A percentile compares a stretch with the other conserved stretches of the same genome.
These are phyloP conservation scores for Leishmania amazonensis DNA, from an alignment of 208 protist genomes.

Conservation along the genomic window DNA sequence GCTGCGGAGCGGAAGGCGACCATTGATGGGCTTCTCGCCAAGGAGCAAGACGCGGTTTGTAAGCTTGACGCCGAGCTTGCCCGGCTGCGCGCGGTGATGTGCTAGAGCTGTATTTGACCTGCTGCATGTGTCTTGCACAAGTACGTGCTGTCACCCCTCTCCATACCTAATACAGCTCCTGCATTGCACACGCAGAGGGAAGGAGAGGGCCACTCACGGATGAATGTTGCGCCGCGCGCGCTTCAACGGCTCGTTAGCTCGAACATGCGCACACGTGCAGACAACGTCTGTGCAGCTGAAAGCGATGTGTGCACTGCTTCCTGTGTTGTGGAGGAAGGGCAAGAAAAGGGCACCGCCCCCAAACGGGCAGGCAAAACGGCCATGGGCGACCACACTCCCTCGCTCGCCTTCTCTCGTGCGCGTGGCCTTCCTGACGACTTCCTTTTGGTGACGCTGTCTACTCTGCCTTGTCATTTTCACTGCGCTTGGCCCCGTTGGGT, in stretches of 20 bases:
- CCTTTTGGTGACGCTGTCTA: not conserved
- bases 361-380: not conserved
- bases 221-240: not conserved
- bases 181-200: not conserved
- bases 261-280: not conserved
- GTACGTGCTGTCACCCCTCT: not conserved
- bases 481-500: not conserved
- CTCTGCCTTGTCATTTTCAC: not conserved
- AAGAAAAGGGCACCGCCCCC: not conserved
- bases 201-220: not conserved
- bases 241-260: not conserved
- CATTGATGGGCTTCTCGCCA: slow-evolving; percentile 13
- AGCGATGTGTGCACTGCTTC: not conserved
- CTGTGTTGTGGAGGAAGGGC: not conserved
- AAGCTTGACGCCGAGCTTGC: slow-evolving; percentile 20
- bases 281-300: not conserved
- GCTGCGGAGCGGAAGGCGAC: not conserved
- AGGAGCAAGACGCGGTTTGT: slow-evolving; percentile 9
- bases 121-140: not conserved
- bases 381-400: not conserved
- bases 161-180: not conserved
- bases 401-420: not conserved
- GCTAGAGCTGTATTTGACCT: not conserved
- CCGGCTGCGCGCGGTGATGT: not conserved
- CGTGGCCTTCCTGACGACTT: not conserved